Evolutionary conservation across 345 rosid species (phyloP), one percentile per base, ranked within the genome.

Genomic region (Citrus reticulata): DNA sequence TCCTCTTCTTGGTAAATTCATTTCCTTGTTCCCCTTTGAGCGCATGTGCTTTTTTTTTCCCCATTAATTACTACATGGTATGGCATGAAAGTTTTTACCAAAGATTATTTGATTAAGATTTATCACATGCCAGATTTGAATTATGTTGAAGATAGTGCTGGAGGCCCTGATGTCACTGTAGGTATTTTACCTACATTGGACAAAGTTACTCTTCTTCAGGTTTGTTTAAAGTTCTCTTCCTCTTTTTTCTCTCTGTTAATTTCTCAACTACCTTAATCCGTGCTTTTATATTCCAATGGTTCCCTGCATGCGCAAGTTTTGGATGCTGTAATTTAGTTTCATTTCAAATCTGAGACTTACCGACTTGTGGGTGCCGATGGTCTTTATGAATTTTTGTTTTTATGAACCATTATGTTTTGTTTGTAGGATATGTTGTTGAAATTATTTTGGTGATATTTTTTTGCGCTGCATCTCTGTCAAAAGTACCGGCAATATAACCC

Each of bases 151-250:
- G 98, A 96, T 78, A 91, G 98, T 79, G 98, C 97, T 20, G 99
- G 98, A 77, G 99, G 99, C 51, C 88, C 99, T 54, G 99, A 96
- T 86, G 95, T 93, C 68, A 94, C 98, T 3, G 94, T 96, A 27
- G 95, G 97, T 57, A 74, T 96, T 84, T 83, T 96, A 70, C 95
- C 98, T 62, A 90, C 91, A 79, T 74, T 92, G 87, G 94, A 94
- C 88, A 96, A 91, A 92, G 98, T 94, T 76, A 90, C 99, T 55
- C 97, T 96, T 83, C 94, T 96, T 82, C 98, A 96, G 98, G 98
- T 85, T 40, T 60, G 64, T 70, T 58, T 65, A 27, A 66, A 69
- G 72, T 72, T 70, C 64, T 4, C 4, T 40, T 32, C 35, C 76
- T 72, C 55, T 61, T 54, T 30, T 79, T 64, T n/a, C 37, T 68